These are phyloP conservation scores for Pleomassaria siparia DNA, from an alignment of 2,329 filamentous ascomycete species.

Conservation along the genomic window DNA sequence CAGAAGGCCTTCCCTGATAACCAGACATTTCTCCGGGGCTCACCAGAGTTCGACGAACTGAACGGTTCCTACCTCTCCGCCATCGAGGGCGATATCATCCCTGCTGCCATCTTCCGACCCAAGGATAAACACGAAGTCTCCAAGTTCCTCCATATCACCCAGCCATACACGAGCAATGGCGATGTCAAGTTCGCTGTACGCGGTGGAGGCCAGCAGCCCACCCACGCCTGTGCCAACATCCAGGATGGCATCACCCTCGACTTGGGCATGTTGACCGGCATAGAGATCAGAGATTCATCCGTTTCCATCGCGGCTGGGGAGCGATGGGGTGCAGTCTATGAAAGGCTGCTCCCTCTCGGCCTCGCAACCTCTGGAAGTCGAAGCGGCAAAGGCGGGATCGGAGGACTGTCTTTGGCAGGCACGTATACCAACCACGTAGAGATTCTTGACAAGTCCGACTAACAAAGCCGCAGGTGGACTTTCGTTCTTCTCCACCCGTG, in stretches of 20 bases:
- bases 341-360: neutral
- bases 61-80: constrained; percentile 8
- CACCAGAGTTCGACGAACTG: too few relatives aligned
- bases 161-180: neutral
- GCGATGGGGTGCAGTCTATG: constrained; percentile 5
- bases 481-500: constrained; percentile 16
- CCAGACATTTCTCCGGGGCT: too few relatives aligned
- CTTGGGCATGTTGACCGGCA: constrained; percentile 3
- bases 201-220: constrained; percentile 8
- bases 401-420: constrained; percentile 1
- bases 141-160: constrained; percentile 2
- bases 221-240: constrained; percentile 5
- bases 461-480: constrained; percentile 19
- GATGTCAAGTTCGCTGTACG: constrained; percentile 3
- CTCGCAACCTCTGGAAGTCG: constrained; percentile 1
- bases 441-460: neutral
- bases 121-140: constrained; percentile 7
- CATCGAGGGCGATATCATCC: constrained; percentile 9
- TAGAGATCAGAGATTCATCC: constrained; percentile 3
- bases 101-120: constrained; percentile 6
- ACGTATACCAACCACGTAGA: neutral
- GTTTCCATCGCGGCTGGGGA: constrained; percentile 7
- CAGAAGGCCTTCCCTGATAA: too few relatives aligned
- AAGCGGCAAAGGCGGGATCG: constrained; percentile 3
- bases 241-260: constrained; percentile 8